Conservation (phyloP, 192 early-diverging fungal species). For the Obelidium mucronatum region DNA sequence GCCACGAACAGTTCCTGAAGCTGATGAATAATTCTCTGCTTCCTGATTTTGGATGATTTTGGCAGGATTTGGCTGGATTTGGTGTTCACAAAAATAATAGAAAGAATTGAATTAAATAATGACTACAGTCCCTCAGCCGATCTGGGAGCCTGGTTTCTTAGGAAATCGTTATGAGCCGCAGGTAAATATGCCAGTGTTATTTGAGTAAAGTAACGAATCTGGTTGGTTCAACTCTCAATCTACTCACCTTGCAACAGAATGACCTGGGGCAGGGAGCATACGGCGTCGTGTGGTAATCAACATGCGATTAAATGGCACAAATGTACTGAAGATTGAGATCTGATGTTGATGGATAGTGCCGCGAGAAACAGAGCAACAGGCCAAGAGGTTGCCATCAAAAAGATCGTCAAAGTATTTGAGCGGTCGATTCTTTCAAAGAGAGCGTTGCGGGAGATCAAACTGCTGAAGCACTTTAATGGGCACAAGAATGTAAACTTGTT, state of each 20-base stretch:
- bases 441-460: constrained; percentile 93
- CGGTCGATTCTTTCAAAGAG: constrained; percentile 93
- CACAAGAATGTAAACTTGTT: constrained; percentile 85
- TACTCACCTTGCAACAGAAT: neutral
- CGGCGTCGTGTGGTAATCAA: constrained; percentile 91
- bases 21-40: too few relatives aligned
- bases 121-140: too few relatives aligned
- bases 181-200: too few relatives aligned
- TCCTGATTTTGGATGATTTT: too few relatives aligned
- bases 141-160: constrained; percentile 16
- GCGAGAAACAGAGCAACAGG: constrained; percentile 87
- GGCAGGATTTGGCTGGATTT: too few relatives aligned
- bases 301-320: neutral
- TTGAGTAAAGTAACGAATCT: neutral
- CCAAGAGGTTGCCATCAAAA: constrained; percentile 91
- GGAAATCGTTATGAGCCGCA: constrained; percentile 3
- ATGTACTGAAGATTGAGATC: neutral
- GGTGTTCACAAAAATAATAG: too few relatives aligned
- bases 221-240: neutral
- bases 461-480: constrained; percentile 84
- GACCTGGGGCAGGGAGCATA: constrained; percentile 94
- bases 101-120: too few relatives aligned
- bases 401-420: constrained; percentile 94
- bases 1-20: too few relatives aligned
- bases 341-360: constrained; percentile 64